Conservation (phyloP, 306 rosid species). For the Fagus crenata region DNA sequence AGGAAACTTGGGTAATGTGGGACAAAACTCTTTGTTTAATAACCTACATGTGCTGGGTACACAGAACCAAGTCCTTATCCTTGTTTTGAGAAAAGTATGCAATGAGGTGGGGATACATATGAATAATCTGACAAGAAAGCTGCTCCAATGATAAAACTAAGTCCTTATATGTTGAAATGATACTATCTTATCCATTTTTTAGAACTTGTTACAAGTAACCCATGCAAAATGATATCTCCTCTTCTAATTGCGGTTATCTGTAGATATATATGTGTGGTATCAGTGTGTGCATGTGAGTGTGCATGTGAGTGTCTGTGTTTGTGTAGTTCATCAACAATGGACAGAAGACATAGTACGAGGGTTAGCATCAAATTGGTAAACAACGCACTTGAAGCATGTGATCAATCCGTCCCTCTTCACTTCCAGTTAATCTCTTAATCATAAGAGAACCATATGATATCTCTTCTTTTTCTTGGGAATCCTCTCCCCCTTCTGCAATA, state of each 20-base stretch:
- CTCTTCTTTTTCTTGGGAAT: conserved; percentile 59
- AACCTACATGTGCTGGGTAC: not conserved
- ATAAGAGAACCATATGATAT: conserved; percentile 76
- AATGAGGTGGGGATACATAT: not conserved
- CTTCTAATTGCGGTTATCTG: not conserved
- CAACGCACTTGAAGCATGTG: conserved; percentile 82
- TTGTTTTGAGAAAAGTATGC: not conserved
- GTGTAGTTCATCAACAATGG: too few relatives aligned
- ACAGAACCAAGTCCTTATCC: not conserved
- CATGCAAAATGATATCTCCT: not conserved
- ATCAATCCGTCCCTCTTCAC: conserved; percentile 76
- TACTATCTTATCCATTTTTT: not conserved
- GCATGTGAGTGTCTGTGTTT: conserved; percentile 18
- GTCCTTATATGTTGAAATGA: not conserved
- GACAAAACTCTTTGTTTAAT: too few relatives aligned
- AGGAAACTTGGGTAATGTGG: too few relatives aligned
- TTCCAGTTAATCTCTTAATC: conserved; percentile 86
- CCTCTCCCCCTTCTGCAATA: conserved; percentile 50
- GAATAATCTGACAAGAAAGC: not conserved
- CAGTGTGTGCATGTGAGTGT: not conserved
- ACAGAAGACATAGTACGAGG: too few relatives aligned
- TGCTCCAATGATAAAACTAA: not conserved
- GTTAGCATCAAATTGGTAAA: conserved; percentile 21
- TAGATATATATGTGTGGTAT: not conserved
- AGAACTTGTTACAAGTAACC: not conserved